Conservation (phyloP, 2,329 filamentous ascomycete species). For the Aureobasidium sp. region DNA sequence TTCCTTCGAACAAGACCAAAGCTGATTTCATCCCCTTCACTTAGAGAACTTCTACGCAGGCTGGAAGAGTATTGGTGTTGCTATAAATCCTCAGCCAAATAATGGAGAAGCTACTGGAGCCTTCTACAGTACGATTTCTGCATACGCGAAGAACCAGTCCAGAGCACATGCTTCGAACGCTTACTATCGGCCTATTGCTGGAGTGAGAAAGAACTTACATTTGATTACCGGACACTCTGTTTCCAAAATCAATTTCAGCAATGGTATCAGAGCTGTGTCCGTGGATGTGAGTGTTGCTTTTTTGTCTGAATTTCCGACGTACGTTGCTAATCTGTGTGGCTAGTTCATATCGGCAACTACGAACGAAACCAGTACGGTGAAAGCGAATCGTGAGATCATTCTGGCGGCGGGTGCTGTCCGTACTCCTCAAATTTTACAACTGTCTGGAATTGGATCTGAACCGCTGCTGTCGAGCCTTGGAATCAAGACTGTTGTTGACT, state of each 20-base stretch:
- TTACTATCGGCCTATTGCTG: constrained; percentile 24
- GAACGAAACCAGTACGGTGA: background rate
- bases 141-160: constrained; percentile 26
- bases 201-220: constrained; percentile 24
- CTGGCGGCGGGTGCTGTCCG: constrained; percentile 27
- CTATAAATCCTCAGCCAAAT: constrained; percentile 16
- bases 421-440: constrained; percentile 27
- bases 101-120: constrained; percentile 20
- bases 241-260: constrained; percentile 12
- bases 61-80: constrained; percentile 13
- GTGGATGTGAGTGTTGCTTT: background rate
- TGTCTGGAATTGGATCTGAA: constrained; percentile 20
- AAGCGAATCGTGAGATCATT: constrained; percentile 23
- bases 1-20: fast-evolving
- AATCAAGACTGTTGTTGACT: constrained; percentile 22
- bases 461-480: constrained; percentile 19
- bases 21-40: background rate
- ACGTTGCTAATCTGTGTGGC: background rate
- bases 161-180: constrained; percentile 26
- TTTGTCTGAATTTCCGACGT: too few species aligned
- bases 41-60: constrained; percentile 14
- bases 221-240: constrained; percentile 20
- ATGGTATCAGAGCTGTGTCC: background rate
- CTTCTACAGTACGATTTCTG: constrained; percentile 29
- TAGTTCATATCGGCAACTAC: constrained; percentile 1